Base-by-base conservation (phyloP, 805 yeast species). In the Suhomyces xylopsoci region DNA sequence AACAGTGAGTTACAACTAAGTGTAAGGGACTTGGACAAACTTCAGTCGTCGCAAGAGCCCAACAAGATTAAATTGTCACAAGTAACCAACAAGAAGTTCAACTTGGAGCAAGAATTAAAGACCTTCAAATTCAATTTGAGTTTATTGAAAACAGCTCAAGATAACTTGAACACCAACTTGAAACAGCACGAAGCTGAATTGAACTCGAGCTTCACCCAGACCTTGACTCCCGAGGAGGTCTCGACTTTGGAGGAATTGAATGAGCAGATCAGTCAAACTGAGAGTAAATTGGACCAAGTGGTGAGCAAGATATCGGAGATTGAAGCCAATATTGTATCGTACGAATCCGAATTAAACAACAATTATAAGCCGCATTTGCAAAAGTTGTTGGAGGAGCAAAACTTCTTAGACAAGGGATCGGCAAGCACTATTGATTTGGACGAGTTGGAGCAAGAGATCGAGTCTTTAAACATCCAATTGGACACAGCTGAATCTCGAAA, bases 341-440 rank as follows among this genome's bases (percentile, higher is more conserved):
- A 81, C 7, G 80, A 81, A 45, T 75, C 87, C 2, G 90, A 85
- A 55, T 64, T 89, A 41, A 66, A 71, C n/a, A 83, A 84, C 28
- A 84, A 79, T 48, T 71, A 84, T 45, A 68, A 76, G 42, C 88
- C 90, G 10, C 81, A 81, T 52, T 65, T 62, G 45, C 50, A 44
- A 15, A 62, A 56, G 55, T 63, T 43, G 24, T 54, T 49, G 19
- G 25, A 50, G 44, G 51, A 50, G 40, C 28, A 20, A 10, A 36
- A 24, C 22, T 53, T 49, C 30, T 52, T 51, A 6, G 57, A 59
- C 40, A 9, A 53, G 47, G 19, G 38, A n/a, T n/a, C 51, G 3
- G 3, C 43, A 2, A 17, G 20, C 10, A 62, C 61, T 15, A 15
- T 24, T 7, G 60, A 58, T 20, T 34, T 56, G 2, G n/a, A 26